phyloP scores from a whole-genome alignment of 768 basidiomycete species.

The Naganishia randhawae region DNA sequence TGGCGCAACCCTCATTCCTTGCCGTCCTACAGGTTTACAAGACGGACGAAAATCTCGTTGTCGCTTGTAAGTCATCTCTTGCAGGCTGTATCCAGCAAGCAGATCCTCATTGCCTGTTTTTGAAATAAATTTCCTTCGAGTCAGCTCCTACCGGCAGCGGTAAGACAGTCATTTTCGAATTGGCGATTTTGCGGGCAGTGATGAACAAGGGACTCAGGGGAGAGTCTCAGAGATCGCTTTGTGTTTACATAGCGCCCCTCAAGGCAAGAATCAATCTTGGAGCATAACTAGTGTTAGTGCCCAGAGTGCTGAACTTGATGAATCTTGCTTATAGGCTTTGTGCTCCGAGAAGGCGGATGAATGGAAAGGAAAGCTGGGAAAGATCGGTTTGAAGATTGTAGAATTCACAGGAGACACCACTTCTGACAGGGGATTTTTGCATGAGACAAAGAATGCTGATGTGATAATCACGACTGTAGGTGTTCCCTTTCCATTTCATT shows the following conservation, averaged over 20 bases:
- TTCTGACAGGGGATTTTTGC: constrained; percentile 62
- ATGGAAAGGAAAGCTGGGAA: constrained; percentile 76
- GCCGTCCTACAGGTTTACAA: constrained; percentile 42
- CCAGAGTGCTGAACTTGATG: no score
- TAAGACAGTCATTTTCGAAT: constrained; percentile 91
- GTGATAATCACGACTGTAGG: constrained; percentile 81
- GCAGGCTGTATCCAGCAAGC: neutral
- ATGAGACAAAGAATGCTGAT: constrained; percentile 67
- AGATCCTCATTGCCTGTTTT: neutral
- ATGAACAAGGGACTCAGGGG: constrained; percentile 50
- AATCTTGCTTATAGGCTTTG: constrained; percentile 60
- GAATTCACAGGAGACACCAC: constrained; percentile 91
- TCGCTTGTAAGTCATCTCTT: constrained; percentile 38
- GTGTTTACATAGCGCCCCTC: constrained; percentile 86
- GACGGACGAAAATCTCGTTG: constrained; percentile 50
- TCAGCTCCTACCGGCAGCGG: constrained; percentile 88
- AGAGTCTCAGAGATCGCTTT: constrained; percentile 57
- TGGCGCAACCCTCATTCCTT: constrained; percentile 52
- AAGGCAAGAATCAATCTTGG: no score
- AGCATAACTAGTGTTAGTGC: no score
- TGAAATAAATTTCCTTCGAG: no score
- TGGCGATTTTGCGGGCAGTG: constrained; percentile 71
- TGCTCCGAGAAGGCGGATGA: constrained; percentile 79
- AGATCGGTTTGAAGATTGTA: constrained; percentile 72
- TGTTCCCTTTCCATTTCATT: constrained; percentile 13